phyloP scores from a whole-genome alignment of 495 filamentous ascomycete genomes.

The Penicillium coprophilum region DNA sequence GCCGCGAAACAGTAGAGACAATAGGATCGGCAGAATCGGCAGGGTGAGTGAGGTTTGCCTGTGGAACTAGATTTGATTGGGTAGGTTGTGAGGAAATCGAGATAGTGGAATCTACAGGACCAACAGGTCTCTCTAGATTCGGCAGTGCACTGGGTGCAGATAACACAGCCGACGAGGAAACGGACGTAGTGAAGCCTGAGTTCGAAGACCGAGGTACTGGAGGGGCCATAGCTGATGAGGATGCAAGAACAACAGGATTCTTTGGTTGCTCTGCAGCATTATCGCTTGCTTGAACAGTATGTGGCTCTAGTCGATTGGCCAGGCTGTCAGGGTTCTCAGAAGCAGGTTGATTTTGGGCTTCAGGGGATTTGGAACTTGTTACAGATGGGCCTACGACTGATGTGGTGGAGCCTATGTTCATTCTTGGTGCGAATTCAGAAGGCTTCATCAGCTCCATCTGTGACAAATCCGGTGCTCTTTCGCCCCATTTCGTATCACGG shows the following conservation, averaged over 20 bases:
- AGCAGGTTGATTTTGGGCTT: neutral
- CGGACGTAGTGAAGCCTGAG: neutral
- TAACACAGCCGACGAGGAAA: neutral
- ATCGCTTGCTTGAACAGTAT: neutral
- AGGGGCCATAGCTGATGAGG: neutral
- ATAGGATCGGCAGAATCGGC: neutral
- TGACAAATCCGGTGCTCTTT: slow-evolving; percentile 46
- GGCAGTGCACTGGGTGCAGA: neutral
- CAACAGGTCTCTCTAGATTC: neutral
- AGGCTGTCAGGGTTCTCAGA: neutral
- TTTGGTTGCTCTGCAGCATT: neutral
- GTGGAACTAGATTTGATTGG: neutral
- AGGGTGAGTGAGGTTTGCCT: neutral
- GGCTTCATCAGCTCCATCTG: slow-evolving; percentile 41
- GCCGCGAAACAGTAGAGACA: neutral
- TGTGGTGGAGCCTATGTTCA: slow-evolving; percentile 6
- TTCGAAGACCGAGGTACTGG: neutral
- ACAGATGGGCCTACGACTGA: neutral
- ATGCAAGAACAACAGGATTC: neutral
- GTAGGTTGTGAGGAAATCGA: neutral
- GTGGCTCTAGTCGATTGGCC: neutral
- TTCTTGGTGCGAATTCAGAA: slow-evolving; percentile 28
- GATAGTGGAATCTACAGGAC: neutral
- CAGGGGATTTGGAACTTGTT: neutral
- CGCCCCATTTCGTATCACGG: slow-evolving; percentile 17